These are phyloP conservation scores for Bondarzewia mesenterica DNA, from an alignment of 1,284 basidiomycete species.

Conservation along the genomic window DNA sequence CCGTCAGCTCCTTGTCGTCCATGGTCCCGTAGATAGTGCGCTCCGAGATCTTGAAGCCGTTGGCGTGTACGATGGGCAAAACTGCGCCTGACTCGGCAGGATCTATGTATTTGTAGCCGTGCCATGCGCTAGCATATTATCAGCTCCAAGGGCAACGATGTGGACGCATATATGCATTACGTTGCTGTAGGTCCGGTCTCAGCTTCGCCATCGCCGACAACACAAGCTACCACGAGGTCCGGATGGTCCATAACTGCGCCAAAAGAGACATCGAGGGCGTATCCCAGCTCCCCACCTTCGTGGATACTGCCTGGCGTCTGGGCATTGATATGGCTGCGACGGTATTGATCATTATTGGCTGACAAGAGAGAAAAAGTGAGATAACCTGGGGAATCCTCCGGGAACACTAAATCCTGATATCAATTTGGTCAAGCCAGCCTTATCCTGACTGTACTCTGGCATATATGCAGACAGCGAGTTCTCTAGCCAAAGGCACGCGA, in stretches of 20 bases:
- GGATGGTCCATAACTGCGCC: constrained; percentile 87
- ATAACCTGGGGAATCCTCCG: constrained; percentile 56
- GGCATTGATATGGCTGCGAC: constrained; percentile 58
- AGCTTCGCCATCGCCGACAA: constrained; percentile 84
- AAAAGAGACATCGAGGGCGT: constrained; percentile 78
- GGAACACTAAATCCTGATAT: constrained; percentile 59
- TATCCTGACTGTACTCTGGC: constrained; percentile 61
- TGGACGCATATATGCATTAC: constrained; percentile 9
- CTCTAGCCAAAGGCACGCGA: constrained; percentile 78
- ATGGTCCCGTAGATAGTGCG: constrained; percentile 86
- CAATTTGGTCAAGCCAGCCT: constrained; percentile 56
- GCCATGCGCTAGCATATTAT: constrained; percentile 67
- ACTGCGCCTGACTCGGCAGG: constrained; percentile 88
- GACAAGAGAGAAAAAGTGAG: neutral
- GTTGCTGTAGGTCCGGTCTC: constrained; percentile 83
- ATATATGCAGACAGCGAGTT: constrained; percentile 70
- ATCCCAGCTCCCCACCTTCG: constrained; percentile 88
- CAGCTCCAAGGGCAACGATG: neutral
- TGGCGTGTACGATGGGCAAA: constrained; percentile 80
- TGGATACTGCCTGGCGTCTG: constrained; percentile 84
- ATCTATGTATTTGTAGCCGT: constrained; percentile 83
- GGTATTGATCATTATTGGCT: constrained; percentile 5
- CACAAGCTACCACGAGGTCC: constrained; percentile 69
- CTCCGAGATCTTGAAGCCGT: constrained; percentile 83
- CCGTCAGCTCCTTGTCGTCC: constrained; percentile 74